Evolutionary conservation across 139 green algal species (phyloP), one percentile per base, ranked within the genome.

Genomic region (Gonium pectorale): DNA sequence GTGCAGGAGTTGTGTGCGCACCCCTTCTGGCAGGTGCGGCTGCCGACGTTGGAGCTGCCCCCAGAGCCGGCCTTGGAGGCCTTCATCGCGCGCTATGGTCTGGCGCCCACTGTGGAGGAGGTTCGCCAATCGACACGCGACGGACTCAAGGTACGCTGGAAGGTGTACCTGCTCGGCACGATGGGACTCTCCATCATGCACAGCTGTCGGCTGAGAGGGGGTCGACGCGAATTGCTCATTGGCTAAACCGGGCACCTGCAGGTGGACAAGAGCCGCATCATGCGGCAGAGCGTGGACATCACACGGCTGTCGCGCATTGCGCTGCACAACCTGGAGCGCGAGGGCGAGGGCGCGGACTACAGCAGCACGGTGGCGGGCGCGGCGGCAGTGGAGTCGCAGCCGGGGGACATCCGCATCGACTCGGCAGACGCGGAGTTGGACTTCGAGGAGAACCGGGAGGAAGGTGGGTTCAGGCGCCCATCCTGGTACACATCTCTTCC

Each of bases 361-460:
- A 89, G 84, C 46, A 90, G 88, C 41, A 78, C 85, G 6, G 89
- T 46, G 35, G 90, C 87, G 24, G 87, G 87, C 35, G 83, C 87
- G 17, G 86, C 79, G 24, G 90, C 88, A 29, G 89, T 73, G 37
- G 86, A 91, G 75, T 71, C 82, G 22, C 63, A 87, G 75, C 73
- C 87, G 21, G 89, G 81, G 3, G 96, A 97, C 85, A 94, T 98
- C 59, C 87, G 84, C 37, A 92, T 98, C 7, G 91, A 94, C 64
- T 91, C 90, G 37, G 73, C 94, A 0, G 95, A 98, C 67, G 91
- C 94, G 51, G 96, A 98, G 90, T 80, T 98, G 43, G 93, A 98
- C 87, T 97, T 98, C 87, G 93, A 93, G 63, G 92, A 92, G 60
- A 81, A 91, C 24, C 49, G 62, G 13, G 92, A 92, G 5, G 91